phyloP scores from a whole-genome alignment of 2,329 filamentous ascomycete genomes.

The Coleophoma crateriformis region DNA sequence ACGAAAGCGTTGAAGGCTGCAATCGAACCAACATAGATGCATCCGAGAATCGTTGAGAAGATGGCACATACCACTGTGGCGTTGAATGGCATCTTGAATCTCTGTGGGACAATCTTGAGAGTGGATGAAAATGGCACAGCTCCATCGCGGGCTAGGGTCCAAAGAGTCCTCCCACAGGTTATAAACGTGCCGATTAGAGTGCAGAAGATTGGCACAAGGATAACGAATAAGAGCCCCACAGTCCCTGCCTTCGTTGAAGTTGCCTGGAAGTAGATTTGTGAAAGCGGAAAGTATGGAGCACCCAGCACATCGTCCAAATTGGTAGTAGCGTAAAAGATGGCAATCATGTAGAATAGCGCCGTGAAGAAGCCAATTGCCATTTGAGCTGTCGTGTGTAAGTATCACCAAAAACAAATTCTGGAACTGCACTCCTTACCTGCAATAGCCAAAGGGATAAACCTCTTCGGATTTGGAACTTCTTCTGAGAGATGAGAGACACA shows the following conservation, averaged over 20 bases:
- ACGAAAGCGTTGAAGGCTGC: constrained; percentile 65
- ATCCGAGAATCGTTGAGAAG: constrained; percentile 50
- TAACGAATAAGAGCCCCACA: constrained; percentile 45
- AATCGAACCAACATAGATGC: constrained; percentile 59
- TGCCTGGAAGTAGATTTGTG: constrained; percentile 59
- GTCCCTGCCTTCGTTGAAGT: constrained; percentile 45
- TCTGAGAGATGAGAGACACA: constrained; percentile 60
- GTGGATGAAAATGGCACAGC: constrained; percentile 46
- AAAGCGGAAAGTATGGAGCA: constrained; percentile 53
- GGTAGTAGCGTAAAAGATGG: constrained; percentile 52
- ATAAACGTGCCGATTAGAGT: constrained; percentile 52
- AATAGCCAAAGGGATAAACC: neutral
- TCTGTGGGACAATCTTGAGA: constrained; percentile 39
- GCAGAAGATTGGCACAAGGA: constrained; percentile 45
- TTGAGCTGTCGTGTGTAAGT: constrained; percentile 39
- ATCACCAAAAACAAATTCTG: constrained; percentile 43
- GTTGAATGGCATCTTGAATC: constrained; percentile 46
- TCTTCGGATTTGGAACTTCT: constrained; percentile 43
- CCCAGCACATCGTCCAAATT: constrained; percentile 47
- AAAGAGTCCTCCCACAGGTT: constrained; percentile 56
- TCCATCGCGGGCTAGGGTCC: constrained; percentile 53
- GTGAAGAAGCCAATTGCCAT: constrained; percentile 45
- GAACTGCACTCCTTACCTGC: neutral
- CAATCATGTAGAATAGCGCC: constrained; percentile 44
- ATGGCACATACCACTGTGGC: constrained; percentile 45